These are phyloP conservation scores for Skeletonema marinoi DNA, from an alignment of 108 stramenopile species.

Conservation along the genomic window DNA sequence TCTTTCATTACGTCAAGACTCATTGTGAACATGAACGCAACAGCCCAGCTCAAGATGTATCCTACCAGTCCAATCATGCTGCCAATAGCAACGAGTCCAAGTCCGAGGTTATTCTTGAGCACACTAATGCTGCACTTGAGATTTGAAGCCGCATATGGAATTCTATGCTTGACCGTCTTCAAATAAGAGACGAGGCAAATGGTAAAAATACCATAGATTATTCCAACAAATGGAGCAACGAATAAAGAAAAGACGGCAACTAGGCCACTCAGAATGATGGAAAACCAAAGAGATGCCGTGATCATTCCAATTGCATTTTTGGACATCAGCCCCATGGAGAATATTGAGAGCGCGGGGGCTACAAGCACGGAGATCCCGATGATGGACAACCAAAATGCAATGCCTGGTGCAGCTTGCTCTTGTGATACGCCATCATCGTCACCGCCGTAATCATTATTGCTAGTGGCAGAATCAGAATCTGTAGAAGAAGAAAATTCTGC, in stretches of 20 bases:
- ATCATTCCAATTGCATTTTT: slow-evolving; percentile 31
- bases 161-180: slow-evolving; percentile 49
- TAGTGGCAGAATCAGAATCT: not conserved
- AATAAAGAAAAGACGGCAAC: slow-evolving; percentile 1
- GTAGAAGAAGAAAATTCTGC: not conserved
- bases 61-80: slow-evolving; percentile 29
- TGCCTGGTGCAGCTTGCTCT: not conserved
- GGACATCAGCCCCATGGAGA: not conserved
- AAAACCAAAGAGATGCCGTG: slow-evolving; percentile 23
- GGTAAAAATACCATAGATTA: slow-evolving; percentile 17
- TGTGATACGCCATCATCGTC: not conserved
- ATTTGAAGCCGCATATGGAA: slow-evolving; percentile 82
- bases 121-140: slow-evolving; percentile 59
- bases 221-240: slow-evolving; percentile 8
- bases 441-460: not conserved
- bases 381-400: not conserved
- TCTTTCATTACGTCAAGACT: slow-evolving; percentile 37
- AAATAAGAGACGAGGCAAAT: slow-evolving; percentile 38
- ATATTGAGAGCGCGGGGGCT: not conserved
- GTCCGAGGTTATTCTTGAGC: slow-evolving; percentile 59
- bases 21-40: slow-evolving; percentile 38
- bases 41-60: slow-evolving; percentile 43
- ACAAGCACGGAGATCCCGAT: not conserved
- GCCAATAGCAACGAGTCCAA: slow-evolving; percentile 47
- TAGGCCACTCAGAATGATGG: slow-evolving; percentile 11